Conservation (phyloP, 179 eudicot species). For the Spergularia azorica region DNA sequence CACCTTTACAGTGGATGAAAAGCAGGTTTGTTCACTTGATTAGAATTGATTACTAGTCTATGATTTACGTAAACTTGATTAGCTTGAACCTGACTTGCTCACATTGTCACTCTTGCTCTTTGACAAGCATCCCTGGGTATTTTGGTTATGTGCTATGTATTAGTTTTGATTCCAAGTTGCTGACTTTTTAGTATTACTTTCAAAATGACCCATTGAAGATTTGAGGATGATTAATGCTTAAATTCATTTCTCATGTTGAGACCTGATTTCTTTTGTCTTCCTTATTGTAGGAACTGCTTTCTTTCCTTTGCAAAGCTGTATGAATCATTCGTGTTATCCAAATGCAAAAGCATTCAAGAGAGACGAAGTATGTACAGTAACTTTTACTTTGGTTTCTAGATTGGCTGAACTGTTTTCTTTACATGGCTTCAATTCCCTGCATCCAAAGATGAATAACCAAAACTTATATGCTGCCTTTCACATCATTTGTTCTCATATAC, state of each 20-base stretch:
- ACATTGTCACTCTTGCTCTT: no score
- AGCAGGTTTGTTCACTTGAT: no score
- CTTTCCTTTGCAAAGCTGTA: slow-evolving; percentile 93
- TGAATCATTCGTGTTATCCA: slow-evolving; percentile 93
- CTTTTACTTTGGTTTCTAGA: not conserved
- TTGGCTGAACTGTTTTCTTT: not conserved
- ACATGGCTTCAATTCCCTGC: not conserved
- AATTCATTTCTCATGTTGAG: not conserved
- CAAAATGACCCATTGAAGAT: not conserved
- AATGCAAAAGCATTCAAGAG: slow-evolving; percentile 95
- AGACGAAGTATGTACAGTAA: slow-evolving; percentile 64
- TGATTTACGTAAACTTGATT: no score
- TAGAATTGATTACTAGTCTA: no score
- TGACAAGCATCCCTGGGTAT: no score
- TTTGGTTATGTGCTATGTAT: no score
- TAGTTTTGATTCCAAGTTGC: no score
- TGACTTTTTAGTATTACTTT: not conserved
- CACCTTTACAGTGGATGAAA: no score
- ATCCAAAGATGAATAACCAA: not conserved
- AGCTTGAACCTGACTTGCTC: no score
- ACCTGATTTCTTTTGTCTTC: not conserved
- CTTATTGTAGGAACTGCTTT: slow-evolving; percentile 77
- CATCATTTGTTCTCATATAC: no score
- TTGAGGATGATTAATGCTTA: not conserved
- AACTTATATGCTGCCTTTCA: no score